A percentile compares a stretch with the other conserved stretches of the same genome.
Conservation (phyloP, 2,329 filamentous ascomycete genomes). For the Thelonectria discophora region DNA sequence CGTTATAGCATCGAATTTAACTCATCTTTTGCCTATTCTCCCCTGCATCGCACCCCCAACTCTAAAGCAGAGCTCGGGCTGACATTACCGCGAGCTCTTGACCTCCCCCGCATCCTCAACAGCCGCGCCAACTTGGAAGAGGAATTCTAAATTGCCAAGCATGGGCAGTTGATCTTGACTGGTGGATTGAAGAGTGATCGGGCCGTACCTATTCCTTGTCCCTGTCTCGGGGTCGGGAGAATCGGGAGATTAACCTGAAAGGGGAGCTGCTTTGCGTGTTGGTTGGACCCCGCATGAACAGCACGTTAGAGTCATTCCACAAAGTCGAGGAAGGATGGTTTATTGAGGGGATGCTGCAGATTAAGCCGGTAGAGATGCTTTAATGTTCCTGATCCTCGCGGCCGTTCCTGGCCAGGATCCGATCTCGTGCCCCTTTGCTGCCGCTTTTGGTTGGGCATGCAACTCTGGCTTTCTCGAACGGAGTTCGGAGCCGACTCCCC, state of each 20-base stretch:
- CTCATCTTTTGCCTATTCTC: constrained; percentile 10
- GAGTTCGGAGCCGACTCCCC: too few relatives aligned
- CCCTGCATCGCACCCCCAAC: background rate
- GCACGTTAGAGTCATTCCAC: background rate
- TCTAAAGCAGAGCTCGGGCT: constrained; percentile 10
- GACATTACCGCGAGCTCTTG: constrained; percentile 17
- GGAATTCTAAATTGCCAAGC: constrained; percentile 2
- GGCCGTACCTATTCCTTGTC: constrained; percentile 2
- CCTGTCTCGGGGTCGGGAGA: constrained; percentile 11
- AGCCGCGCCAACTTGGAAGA: constrained; percentile 5
- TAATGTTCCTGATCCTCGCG: too few relatives aligned
- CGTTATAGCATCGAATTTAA: background rate
- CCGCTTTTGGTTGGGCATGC: too few relatives aligned
- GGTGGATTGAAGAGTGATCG: constrained; percentile 9
- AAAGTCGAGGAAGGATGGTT: background rate
- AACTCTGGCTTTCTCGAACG: too few relatives aligned
- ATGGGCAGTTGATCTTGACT: constrained; percentile 5
- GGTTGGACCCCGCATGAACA: constrained; percentile 15
- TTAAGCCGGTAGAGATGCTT: too few relatives aligned
- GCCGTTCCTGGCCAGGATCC: too few relatives aligned
- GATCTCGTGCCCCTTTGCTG: too few relatives aligned
- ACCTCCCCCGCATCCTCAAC: constrained; percentile 4
- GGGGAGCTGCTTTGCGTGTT: background rate
- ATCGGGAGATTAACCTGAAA: constrained; percentile 14
- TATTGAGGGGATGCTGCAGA: background rate